A percentile compares a stretch with the other conserved stretches of the same genome.
These are phyloP conservation scores for Lolium multiflorum DNA, from an alignment of 176 grass and related monocot species.

Conservation along the genomic window DNA sequence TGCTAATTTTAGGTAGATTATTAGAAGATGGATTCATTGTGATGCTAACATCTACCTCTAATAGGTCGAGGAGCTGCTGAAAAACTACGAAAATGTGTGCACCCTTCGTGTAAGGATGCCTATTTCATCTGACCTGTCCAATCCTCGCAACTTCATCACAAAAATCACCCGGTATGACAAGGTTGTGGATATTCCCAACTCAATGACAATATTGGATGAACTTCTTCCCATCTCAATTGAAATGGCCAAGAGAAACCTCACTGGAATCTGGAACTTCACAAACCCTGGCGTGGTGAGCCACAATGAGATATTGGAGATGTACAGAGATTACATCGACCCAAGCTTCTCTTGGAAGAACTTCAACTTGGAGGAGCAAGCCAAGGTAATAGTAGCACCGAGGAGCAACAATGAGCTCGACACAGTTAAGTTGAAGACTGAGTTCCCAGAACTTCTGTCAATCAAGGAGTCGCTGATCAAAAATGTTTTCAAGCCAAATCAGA, in stretches of 20 bases:
- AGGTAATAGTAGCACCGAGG: conserved; percentile 83
- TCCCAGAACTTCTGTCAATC: conserved; percentile 76
- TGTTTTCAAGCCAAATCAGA: conserved; percentile 75
- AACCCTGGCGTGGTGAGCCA: conserved; percentile 91
- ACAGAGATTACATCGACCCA: conserved; percentile 79
- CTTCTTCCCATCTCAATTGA: conserved; percentile 88
- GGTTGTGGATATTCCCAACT: conserved; percentile 84
- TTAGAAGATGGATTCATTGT: not conserved
- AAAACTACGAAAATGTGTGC: conserved; percentile 85
- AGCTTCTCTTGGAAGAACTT: conserved; percentile 87
- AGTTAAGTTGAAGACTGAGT: conserved; percentile 65
- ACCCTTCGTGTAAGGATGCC: conserved; percentile 89
- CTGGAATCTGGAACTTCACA: conserved; percentile 94
- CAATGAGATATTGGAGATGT: conserved; percentile 88
- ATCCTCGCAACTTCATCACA: conserved; percentile 84
- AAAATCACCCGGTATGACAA: conserved; percentile 83
- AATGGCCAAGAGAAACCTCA: conserved; percentile 86
- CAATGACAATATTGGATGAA: conserved; percentile 87
- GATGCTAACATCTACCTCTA: conserved; percentile 26
- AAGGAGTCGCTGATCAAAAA: conserved; percentile 77
- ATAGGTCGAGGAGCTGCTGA: conserved; percentile 81
- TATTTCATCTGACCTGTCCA: conserved; percentile 81
- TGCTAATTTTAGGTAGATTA: conserved; percentile 1
- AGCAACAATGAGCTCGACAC: conserved; percentile 90
- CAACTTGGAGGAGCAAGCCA: conserved; percentile 80